Conservation (phyloP, 495 filamentous ascomycete species). For the Aspergillus mulundensis region DNA sequence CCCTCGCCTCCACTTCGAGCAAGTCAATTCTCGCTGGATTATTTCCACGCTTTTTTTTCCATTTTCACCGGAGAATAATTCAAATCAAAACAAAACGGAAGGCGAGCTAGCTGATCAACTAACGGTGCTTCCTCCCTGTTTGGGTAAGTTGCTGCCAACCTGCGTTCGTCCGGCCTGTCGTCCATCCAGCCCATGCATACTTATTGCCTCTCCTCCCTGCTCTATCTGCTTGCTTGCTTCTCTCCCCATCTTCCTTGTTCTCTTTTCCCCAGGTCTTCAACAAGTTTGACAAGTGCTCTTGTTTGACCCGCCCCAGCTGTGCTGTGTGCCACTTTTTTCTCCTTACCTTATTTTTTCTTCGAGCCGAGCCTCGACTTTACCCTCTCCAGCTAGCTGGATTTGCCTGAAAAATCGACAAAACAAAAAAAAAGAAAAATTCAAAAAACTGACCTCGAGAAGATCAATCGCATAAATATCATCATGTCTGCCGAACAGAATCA, state of each 20-base stretch:
- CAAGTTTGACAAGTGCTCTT: slow-evolving; percentile 6
- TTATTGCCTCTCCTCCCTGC: slow-evolving; percentile 10
- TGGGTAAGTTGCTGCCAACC: slow-evolving; percentile 21
- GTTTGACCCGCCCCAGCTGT: slow-evolving; percentile 29
- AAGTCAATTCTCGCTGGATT: slow-evolving; percentile 1
- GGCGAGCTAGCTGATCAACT: slow-evolving; percentile 13
- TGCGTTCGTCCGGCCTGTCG: slow-evolving; percentile 8
- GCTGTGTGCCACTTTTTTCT: slow-evolving; percentile 28
- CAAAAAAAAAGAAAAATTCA: neutral
- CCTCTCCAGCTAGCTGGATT: slow-evolving; percentile 25
- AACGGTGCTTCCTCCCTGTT: slow-evolving; percentile 22
- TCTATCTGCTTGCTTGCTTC: slow-evolving; percentile 17
- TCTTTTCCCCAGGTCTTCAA: neutral
- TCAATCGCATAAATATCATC: slow-evolving; percentile 11
- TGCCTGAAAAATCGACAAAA: slow-evolving; percentile 7
- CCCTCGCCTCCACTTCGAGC: slow-evolving; percentile 12
- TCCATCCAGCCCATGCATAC: slow-evolving; percentile 12
- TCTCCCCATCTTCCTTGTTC: slow-evolving; percentile 19
- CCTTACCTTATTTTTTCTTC: slow-evolving; percentile 7
- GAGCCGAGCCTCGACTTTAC: slow-evolving; percentile 10
- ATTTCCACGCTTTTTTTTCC: neutral
- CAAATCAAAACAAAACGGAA: slow-evolving; percentile 12
- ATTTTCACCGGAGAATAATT: slow-evolving; percentile 4
- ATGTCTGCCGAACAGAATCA: slow-evolving; percentile 31
- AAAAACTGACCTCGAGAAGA: slow-evolving; percentile 1